Evolutionary conservation across 2,329 filamentous ascomycete species (phyloP), one percentile per base, ranked within the genome.

Genomic region (Meredithiella fracta): DNA sequence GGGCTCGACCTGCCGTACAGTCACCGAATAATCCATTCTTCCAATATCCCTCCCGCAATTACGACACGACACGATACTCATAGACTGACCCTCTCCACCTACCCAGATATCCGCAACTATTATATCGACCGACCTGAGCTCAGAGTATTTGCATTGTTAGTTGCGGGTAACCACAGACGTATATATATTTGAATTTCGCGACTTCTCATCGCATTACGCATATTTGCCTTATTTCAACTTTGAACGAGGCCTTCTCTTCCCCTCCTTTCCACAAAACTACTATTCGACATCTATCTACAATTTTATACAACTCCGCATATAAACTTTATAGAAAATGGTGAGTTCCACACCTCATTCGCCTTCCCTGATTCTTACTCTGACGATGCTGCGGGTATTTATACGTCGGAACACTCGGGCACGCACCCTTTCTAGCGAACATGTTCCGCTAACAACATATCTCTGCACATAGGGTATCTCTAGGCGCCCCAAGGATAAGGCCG

Each of bases 401-500:
- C 29, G 29, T 34, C 29, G 29, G 29, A 34, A 34, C 11, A 34
- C 11, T 11, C 29, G 29, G 29, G 29, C 29, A 5, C 29, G 29
- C 11, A 5, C 29, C 29, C 29, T 34, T 34, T 34, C 5, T 34
- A 34, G 5, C 5, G 11, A 44, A 7, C 3, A 44, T n/a, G 5
- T 34, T 2, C 20, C 34, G 22, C 29, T 31, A n/a, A 34, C 1
- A 20, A 42, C 34, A 50, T 53, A 54, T 53, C 53, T 6, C 31
- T 37, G 17, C 42, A 7, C 31, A 37, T 47, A 75, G 73, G 73
- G 66, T 68, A 73, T 75, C 64, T 74, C 73, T 64, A 68, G 70
- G 65, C 68, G 73, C 62, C 68, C 69, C 57, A 74, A 72, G 63
- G 71, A 75, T 61, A 74, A 73, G 62, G 66, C 69, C 59, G 67